A percentile compares a stretch with the other conserved stretches of the same genome.
phyloP scores from a whole-genome alignment of 805 yeast species.

The Brettanomyces naardenensis region DNA sequence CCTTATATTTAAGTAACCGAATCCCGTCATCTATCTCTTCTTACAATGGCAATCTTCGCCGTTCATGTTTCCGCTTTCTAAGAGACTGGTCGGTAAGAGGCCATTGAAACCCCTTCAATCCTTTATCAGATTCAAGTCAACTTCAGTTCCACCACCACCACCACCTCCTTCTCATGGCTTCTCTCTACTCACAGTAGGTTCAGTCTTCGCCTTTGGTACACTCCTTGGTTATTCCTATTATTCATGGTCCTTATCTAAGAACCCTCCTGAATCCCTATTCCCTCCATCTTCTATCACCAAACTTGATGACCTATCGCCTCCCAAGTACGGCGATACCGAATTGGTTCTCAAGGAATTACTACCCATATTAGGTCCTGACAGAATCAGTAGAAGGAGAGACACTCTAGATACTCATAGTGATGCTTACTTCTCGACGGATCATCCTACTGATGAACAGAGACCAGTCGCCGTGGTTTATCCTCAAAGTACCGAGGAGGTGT shows the following conservation, averaged over 20 bases:
- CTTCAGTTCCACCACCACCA: too few species aligned
- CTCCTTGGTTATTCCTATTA: slow-evolving; percentile 16
- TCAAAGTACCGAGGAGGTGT: slow-evolving; percentile 56
- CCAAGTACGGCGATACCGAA: slow-evolving; percentile 45
- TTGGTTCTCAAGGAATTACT: slow-evolving; percentile 42
- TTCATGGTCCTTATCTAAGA: slow-evolving; percentile 11
- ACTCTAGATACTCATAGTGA: slow-evolving; percentile 26
- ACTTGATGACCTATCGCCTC: slow-evolving; percentile 34
- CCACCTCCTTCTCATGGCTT: too few species aligned
- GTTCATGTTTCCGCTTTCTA: too few species aligned
- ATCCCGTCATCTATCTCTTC: too few species aligned
- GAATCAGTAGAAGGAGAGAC: slow-evolving; percentile 31
- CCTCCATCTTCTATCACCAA: slow-evolving; percentile 39
- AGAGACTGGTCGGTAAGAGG: too few species aligned
- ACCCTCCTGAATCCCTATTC: slow-evolving; percentile 20
- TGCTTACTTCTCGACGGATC: slow-evolving; percentile 27
- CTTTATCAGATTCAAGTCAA: too few species aligned
- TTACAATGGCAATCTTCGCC: too few species aligned
- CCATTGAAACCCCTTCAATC: too few species aligned
- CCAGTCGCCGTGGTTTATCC: slow-evolving; percentile 52
- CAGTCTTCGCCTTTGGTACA: slow-evolving; percentile 11
- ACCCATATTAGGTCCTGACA: slow-evolving; percentile 43
- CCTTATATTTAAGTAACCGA: too few species aligned
- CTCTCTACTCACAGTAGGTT: slow-evolving; percentile 1
- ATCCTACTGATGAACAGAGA: slow-evolving; percentile 24